phyloP scores from a whole-genome alignment of 2,329 filamentous ascomycete genomes.

The Didymella lethalis region DNA sequence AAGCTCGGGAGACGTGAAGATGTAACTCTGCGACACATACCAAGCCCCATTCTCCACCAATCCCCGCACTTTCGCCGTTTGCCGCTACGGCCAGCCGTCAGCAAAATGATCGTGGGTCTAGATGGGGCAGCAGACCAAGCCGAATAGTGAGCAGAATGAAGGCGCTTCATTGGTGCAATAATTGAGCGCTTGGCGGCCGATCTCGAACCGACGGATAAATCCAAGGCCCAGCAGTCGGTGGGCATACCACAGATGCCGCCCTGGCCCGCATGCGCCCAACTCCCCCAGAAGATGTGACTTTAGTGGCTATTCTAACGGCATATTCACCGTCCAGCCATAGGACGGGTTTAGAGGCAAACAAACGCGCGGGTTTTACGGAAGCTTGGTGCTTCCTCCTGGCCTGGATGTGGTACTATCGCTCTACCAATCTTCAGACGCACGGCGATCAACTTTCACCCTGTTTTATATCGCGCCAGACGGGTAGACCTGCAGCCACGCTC shows the following conservation, averaged over 20 bases:
- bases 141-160: slow-evolving; percentile 15
- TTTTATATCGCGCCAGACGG: slow-evolving; percentile 40
- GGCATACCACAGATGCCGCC: slow-evolving; percentile 29
- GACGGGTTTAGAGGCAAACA: slow-evolving; percentile 38
- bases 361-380: slow-evolving; percentile 46
- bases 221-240: slow-evolving; percentile 35
- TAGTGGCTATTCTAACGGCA: slow-evolving; percentile 44
- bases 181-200: slow-evolving; percentile 26
- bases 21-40: slow-evolving; percentile 17
- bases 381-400: slow-evolving; percentile 41
- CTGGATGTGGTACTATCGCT: slow-evolving; percentile 44
- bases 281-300: slow-evolving; percentile 36
- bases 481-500: slow-evolving; percentile 31
- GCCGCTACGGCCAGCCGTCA: slow-evolving; percentile 31
- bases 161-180: slow-evolving; percentile 43
- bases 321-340: slow-evolving; percentile 52
- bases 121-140: slow-evolving; percentile 31
- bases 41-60: slow-evolving; percentile 42
- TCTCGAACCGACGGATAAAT: slow-evolving; percentile 42
- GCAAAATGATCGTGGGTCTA: slow-evolving; percentile 36
- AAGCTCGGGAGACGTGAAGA: slow-evolving; percentile 13
- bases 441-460: slow-evolving; percentile 41
- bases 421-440: slow-evolving; percentile 45
- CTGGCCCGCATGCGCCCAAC: slow-evolving; percentile 36
- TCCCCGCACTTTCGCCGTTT: slow-evolving; percentile 27